Base-by-base conservation (phyloP, 441 rosid species). In the Corymbia calophylla region DNA sequence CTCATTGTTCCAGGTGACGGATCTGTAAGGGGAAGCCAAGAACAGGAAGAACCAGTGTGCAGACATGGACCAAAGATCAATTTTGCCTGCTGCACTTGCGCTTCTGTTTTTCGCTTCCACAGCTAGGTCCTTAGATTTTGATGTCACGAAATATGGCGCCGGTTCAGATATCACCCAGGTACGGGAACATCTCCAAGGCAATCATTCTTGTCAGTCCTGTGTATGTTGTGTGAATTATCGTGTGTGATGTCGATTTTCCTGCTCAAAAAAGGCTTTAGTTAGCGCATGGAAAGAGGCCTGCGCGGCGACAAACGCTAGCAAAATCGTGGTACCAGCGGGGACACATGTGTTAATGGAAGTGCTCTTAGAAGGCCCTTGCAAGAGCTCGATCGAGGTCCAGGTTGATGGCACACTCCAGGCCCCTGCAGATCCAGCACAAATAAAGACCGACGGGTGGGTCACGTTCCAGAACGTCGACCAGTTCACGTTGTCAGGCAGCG, bases 261-360 rank as follows among this genome's bases (percentile, higher is more conserved):
- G 29, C 31, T 89, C 77, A 21, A 60, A 80, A 80, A 48, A 89
- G 90, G 84, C 86, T 11, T 53, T 89, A 51, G 39, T 32, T 31
- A 27, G 64, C 18, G 88, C 90, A 89, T 89, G 87, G 87, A 68
- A 86, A 19, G 88, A 86, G 58, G 90, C 90, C 54, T 89, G 90
- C 39, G 84, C 53, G 9, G 48, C 90, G 12, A 66, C 77, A 8
- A 66, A 11, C n/a, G 39, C 88, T 6, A 53, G 88, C 66, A 64
- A 64, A 54, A 49, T 89, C 54, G 0, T 27, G 27, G 87, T 89
- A 31, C 90, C 88, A 25, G n/a, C 48, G 6, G 90, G 90, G 66
- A 84, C 90, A 11, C 64, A 56, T 23, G 85, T 21, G 19, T 62
- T 89, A 29, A 2, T 53, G 32, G 18, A 25, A 9, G 64, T 89